phyloP scores from a whole-genome alignment of 768 basidiomycete species.

The Leccinum broughii region DNA sequence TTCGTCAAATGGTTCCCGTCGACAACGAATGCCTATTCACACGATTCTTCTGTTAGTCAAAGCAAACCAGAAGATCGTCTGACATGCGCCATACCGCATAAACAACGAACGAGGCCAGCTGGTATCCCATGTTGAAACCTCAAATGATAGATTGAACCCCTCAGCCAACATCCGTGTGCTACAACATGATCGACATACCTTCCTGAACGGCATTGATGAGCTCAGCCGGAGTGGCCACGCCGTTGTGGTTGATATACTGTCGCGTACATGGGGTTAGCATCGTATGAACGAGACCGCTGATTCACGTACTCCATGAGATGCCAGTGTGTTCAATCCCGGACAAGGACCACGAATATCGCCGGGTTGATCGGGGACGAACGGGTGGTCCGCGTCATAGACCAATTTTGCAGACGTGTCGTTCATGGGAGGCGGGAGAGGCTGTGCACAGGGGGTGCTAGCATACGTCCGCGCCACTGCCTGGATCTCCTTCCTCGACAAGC shows the following conservation, averaged over 20 bases:
- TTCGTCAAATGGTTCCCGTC: constrained; percentile 31
- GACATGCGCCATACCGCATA: constrained; percentile 17
- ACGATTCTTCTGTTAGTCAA: constrained; percentile 1
- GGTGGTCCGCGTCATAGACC: constrained; percentile 23
- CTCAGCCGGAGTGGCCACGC: constrained; percentile 24
- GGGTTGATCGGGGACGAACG: constrained; percentile 12
- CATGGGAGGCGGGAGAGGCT: constrained; percentile 24
- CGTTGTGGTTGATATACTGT: constrained; percentile 20
- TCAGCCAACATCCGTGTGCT: background rate
- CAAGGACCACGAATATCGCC: constrained; percentile 30
- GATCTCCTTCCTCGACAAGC: constrained; percentile 20
- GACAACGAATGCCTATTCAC: constrained; percentile 23
- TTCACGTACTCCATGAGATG: constrained; percentile 27
- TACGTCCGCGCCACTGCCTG: constrained; percentile 13
- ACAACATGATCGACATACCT: constrained; percentile 6
- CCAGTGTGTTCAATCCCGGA: constrained; percentile 26
- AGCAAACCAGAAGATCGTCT: background rate
- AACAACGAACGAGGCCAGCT: constrained; percentile 19
- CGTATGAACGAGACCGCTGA: background rate
- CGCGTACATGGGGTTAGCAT: background rate
- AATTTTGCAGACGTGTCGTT: constrained; percentile 26
- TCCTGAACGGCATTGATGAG: constrained; percentile 27
- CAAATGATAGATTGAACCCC: background rate
- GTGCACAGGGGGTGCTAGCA: constrained; percentile 22
- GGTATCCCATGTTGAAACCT: constrained; percentile 29